Percentiles rank a stretch among this genome's conserved stretches.
phyloP scores from a whole-genome alignment of 1,284 basidiomycete genomes.

The Ceratorhiza oryzae-sativae region DNA sequence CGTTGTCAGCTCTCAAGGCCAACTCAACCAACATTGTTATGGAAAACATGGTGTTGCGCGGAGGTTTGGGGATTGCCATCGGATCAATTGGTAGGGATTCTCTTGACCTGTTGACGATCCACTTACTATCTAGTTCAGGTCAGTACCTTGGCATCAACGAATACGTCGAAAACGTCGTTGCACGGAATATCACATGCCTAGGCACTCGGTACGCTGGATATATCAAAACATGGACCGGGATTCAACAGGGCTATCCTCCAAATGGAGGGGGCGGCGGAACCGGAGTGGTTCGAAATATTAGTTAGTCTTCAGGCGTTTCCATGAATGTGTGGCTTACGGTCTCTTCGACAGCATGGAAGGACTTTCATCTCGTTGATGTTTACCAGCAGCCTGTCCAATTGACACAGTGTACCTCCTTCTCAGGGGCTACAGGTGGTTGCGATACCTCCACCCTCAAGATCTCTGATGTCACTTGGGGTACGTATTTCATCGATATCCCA shows the following conservation, averaged over 20 bases:
- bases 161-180: conserved; percentile 51
- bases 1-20: conserved; percentile 49
- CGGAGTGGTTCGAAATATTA: conserved; percentile 47
- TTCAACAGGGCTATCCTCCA: conserved; percentile 49
- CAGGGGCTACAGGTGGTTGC: conserved; percentile 50
- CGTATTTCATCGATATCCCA: neutral
- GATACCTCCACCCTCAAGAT: conserved; percentile 52
- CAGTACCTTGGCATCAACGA: conserved; percentile 49
- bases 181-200: conserved; percentile 45
- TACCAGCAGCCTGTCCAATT: conserved; percentile 47
- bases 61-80: conserved; percentile 51
- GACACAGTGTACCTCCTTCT: conserved; percentile 51
- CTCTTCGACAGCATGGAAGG: conserved; percentile 47
- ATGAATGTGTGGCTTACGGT: neutral
- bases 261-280: conserved; percentile 52
- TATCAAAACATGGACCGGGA: conserved; percentile 50
- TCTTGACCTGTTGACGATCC: neutral
- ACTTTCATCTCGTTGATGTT: conserved; percentile 48
- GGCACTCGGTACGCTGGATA: conserved; percentile 47
- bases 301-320: conserved; percentile 40
- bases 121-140: conserved; percentile 46
- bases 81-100: conserved; percentile 20
- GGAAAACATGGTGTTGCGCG: conserved; percentile 49
- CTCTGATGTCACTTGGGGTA: conserved; percentile 51
- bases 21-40: conserved; percentile 53